Evolutionary conservation across 768 basidiomycete genomes (phyloP).

Genomic region (Trametes sanguinea): DNA sequence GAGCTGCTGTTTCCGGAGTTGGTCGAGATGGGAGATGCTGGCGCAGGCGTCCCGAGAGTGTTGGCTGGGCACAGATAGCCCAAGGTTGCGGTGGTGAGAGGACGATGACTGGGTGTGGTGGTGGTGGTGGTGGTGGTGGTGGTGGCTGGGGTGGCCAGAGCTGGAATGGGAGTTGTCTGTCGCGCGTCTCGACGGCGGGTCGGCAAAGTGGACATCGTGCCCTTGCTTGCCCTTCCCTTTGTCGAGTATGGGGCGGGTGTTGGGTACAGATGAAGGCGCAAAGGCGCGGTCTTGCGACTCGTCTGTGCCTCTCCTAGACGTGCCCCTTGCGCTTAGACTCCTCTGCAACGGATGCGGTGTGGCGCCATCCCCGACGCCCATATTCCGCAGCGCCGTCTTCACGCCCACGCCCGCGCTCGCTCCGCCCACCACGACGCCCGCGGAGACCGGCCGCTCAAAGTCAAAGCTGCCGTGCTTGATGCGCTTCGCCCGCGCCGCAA

Average conservation of each 20-base stretch:
- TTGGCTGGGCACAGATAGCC: conserved; percentile 6
- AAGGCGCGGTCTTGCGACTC: neutral
- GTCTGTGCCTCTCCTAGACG: conserved; percentile 1
- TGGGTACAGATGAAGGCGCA: conserved; percentile 9
- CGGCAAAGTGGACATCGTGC: conserved; percentile 10
- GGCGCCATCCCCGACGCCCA: conserved; percentile 19
- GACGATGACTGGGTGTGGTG: conserved; percentile 3
- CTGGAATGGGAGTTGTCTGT: conserved; percentile 23
- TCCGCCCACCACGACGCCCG: conserved; percentile 10
- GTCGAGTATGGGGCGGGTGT: neutral
- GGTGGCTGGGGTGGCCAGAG: neutral
- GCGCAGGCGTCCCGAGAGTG: conserved; percentile 17
- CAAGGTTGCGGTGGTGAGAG: neutral
- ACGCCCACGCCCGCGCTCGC: conserved; percentile 19
- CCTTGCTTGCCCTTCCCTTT: conserved; percentile 15
- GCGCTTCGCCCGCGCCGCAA: conserved; percentile 29
- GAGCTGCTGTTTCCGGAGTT: conserved; percentile 26
- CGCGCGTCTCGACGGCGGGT: conserved; percentile 18
- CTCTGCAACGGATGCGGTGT: conserved; percentile 22
- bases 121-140: neutral
- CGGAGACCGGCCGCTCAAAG: conserved; percentile 63
- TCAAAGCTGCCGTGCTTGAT: conserved; percentile 76
- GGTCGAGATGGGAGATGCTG: conserved; percentile 26
- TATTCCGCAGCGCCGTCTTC: conserved; percentile 24
- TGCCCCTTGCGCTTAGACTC: conserved; percentile 25